Evolutionary conservation across 1,284 basidiomycete genomes (phyloP), one percentile per base, ranked within the genome.

Genomic region (Moesziomyces sp.): DNA sequence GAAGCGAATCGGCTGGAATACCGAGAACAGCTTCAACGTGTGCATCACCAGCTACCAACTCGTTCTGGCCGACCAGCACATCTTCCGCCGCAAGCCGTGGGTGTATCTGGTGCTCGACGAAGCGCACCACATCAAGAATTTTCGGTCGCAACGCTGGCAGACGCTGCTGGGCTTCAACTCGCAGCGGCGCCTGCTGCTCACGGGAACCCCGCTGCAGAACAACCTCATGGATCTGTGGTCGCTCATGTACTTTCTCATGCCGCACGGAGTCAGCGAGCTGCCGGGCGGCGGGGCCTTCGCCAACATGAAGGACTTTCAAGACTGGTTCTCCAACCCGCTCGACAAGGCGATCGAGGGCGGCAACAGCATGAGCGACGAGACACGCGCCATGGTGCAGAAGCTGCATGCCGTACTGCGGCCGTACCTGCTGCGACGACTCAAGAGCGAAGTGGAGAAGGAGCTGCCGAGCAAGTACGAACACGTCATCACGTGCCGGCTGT

Each of bases 51-150:
- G 92, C 28, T 98, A 98, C 84, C 92, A 94, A 33, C 89, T 98
- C 43, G 77, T 94, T 33, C 91, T 93, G 72, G 90, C 93, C 50
- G 95, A 98, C 83, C 92, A 93, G 72, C 91, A 93, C 83, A 93
- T 97, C 50, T 95, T 98, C 87, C 93, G 94, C 77, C 91, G 95
- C 55, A 97, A 96, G 85, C 88, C 90, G 49, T 97, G 95, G 95
- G 93, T 94, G 82, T 97, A 97, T 83, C 92, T 97, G 90, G 91
- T 97, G 70, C 89, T 97, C 13, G 94, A 97, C 84, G 95, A 97
- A 85, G 95, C 94, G 9, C 94, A 98, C 83, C 96, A 97, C 89
- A 97, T 98, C 89, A 97, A 97, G 86, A 98, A 97, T 85, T 97
- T 97, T 86, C 91, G 91, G 75, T 93, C 92, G 0, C 94, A 97